These are phyloP conservation scores for Aspergillus niger DNA, from an alignment of 2,329 filamentous ascomycete species.

Conservation along the genomic window DNA sequence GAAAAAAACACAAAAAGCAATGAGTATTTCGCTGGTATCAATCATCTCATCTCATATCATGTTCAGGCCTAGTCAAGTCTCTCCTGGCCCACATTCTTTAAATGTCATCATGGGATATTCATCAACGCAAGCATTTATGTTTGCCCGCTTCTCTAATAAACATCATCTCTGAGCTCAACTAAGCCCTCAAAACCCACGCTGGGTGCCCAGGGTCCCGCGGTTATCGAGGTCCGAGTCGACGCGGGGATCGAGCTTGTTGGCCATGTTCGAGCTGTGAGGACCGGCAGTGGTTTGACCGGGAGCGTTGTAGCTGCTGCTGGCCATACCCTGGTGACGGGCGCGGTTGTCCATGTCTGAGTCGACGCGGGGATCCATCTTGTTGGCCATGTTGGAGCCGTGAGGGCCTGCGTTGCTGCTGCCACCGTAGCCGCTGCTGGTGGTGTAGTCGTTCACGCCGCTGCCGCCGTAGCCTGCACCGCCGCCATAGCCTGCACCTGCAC, in stretches of 20 bases:
- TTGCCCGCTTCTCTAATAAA: background rate
- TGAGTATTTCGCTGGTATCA: too few relatives aligned
- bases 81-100: too few relatives aligned
- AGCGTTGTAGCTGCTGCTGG: conserved; percentile 14
- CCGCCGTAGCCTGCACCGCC: conserved; percentile 18
- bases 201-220: conserved; percentile 1
- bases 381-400: conserved; percentile 35
- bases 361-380: conserved; percentile 32
- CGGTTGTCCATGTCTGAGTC: conserved; percentile 42
- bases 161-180: background rate
- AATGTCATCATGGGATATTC: background rate
- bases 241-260: conserved; percentile 58
- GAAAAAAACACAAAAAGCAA: too few relatives aligned
- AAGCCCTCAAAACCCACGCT: conserved; percentile 9
- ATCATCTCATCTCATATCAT: too few relatives aligned
- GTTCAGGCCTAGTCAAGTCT: too few relatives aligned
- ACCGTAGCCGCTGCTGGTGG: conserved; percentile 22
- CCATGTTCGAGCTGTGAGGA: conserved; percentile 47
- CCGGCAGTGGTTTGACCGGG: conserved; percentile 30
- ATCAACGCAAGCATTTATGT: background rate
- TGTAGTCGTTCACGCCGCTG: background rate
- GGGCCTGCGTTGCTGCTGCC: conserved; percentile 36
- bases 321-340: conserved; percentile 15
- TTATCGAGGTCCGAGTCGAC: conserved; percentile 51
- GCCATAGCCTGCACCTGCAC: conserved; percentile 8